These are phyloP conservation scores for Fragaria ananassa DNA, from an alignment of 306 rosid species.

Conservation along the genomic window DNA sequence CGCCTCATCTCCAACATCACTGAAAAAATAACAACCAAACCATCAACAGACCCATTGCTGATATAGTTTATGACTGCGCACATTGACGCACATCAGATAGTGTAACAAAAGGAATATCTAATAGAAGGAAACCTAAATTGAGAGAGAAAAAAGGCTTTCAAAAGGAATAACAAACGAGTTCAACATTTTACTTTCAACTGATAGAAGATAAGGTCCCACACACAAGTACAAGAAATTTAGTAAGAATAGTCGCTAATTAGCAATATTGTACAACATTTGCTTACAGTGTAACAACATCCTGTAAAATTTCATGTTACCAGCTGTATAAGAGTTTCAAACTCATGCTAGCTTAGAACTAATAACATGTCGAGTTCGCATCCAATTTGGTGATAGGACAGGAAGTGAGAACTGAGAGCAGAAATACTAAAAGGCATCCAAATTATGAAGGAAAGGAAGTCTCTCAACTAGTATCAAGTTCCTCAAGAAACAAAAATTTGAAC, in stretches of 20 bases:
- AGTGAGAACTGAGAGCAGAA: neutral
- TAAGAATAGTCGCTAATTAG: neutral
- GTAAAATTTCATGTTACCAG: neutral
- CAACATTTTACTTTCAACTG: neutral
- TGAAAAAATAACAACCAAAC: slow-evolving; percentile 27
- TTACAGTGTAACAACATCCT: neutral
- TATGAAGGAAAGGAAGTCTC: neutral
- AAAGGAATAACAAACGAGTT: neutral
- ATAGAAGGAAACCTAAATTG: neutral
- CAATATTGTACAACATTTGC: neutral
- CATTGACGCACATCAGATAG: neutral
- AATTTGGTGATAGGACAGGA: neutral
- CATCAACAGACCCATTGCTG: neutral
- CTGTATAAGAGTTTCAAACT: neutral
- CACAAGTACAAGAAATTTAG: neutral
- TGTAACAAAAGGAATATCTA: slow-evolving; percentile 1
- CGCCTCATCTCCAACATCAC: slow-evolving; percentile 90
- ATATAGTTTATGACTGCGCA: neutral
- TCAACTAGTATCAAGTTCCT: neutral
- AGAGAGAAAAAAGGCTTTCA: neutral
- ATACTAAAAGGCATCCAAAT: neutral
- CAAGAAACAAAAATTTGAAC: neutral
- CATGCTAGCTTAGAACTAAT: neutral
- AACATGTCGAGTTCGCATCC: neutral
- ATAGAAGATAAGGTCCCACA: neutral